Percentiles rank a stretch among this genome's conserved stretches.
phyloP scores from a whole-genome alignment of 257 asterid species.

The Solanum pennellii region DNA sequence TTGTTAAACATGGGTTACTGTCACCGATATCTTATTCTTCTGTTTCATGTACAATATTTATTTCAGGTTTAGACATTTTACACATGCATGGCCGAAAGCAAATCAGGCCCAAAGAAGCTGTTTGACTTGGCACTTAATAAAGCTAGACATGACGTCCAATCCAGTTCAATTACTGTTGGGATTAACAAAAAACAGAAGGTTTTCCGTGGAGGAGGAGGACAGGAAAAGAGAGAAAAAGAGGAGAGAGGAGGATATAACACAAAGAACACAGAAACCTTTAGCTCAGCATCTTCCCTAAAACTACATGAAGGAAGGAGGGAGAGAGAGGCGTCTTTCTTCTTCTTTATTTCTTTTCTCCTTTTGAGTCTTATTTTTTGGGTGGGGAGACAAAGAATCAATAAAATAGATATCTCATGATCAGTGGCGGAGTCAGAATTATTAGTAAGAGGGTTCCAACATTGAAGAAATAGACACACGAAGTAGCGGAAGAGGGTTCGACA shows the following conservation, averaged over 20 bases:
- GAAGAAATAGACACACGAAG: too few species aligned
- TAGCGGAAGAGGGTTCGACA: too few species aligned
- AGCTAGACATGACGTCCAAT: neutral
- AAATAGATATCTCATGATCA: neutral
- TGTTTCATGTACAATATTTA: neutral
- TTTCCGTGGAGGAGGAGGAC: neutral
- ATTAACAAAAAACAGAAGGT: neutral
- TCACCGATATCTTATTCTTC: neutral
- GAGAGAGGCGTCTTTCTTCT: neutral
- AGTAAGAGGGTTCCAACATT: too few species aligned
- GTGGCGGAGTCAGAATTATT: too few species aligned
- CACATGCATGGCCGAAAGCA: neutral
- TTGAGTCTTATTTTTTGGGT: neutral
- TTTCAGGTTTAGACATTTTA: neutral
- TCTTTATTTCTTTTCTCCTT: neutral
- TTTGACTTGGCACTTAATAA: neutral
- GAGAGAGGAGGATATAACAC: neutral
- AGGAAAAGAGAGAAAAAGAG: too few species aligned
- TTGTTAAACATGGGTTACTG: neutral
- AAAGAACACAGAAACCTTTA: neutral
- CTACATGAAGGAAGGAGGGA: neutral
- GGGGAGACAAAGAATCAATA: neutral
- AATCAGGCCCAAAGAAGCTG: neutral
- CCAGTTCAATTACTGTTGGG: neutral
- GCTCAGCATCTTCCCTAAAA: neutral